A percentile compares a stretch with the other conserved stretches of the same genome.
phyloP scores from a whole-genome alignment of 2,329 filamentous ascomycete species.

The Seiridium cupressi region DNA sequence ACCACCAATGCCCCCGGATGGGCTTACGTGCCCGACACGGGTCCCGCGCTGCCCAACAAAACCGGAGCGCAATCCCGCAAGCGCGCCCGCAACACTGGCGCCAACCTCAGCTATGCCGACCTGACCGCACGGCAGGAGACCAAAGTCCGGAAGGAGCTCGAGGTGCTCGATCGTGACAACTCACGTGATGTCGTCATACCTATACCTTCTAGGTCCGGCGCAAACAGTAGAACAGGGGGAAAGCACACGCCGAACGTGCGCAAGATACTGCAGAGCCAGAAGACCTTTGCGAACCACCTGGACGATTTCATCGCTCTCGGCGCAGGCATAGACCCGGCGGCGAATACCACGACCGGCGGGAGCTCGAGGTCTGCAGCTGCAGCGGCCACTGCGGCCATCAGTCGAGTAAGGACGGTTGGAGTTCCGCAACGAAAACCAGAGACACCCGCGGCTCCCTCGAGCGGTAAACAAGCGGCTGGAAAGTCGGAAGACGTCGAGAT shows the following conservation, averaged over 20 bases:
- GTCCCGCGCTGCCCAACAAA: conserved; percentile 35
- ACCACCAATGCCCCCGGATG: conserved; percentile 78
- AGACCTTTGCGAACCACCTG: conserved; percentile 80
- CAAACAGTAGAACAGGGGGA: conserved; percentile 38
- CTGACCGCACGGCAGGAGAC: conserved; percentile 79
- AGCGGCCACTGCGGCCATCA: conserved; percentile 11
- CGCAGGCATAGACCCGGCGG: conserved; percentile 25
- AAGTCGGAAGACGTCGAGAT: conserved; percentile 35
- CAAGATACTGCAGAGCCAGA: conserved; percentile 76
- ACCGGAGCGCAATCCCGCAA: conserved; percentile 56
- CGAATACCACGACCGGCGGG: conserved; percentile 19
- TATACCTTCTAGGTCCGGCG: conserved; percentile 55
- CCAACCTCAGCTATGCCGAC: conserved; percentile 56
- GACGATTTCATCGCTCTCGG: conserved; percentile 73
- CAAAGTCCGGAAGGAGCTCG: conserved; percentile 77
- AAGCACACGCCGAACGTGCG: conserved; percentile 68
- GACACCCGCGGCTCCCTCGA: neutral
- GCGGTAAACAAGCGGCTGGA: conserved; percentile 1
- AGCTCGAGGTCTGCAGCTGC: conserved; percentile 15
- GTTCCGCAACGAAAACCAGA: conserved; percentile 3
- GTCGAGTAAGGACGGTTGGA: neutral
- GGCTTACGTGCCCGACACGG: conserved; percentile 84
- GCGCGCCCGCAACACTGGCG: conserved; percentile 57
- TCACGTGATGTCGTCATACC: conserved; percentile 70
- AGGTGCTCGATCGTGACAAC: conserved; percentile 79